Evolutionary conservation across 768 basidiomycete species (phyloP).

Genomic region (Serendipita indica): DNA sequence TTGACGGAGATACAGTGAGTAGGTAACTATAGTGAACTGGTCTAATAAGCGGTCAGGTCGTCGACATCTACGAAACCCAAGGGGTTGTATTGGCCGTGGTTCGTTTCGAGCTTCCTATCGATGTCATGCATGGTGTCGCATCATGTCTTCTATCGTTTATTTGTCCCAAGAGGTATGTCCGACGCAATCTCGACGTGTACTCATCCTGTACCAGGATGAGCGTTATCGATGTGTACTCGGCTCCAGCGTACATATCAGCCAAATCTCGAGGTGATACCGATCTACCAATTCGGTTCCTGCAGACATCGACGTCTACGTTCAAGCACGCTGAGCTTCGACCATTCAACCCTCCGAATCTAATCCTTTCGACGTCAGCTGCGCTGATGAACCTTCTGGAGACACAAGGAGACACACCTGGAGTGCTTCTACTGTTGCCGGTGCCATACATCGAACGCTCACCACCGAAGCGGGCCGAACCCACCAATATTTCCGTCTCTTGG

Average conservation of each 20-base stretch:
- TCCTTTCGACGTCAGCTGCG: not conserved
- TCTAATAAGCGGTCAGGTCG: not conserved
- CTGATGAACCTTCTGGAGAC: not conserved
- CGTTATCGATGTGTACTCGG: slow-evolving; percentile 1
- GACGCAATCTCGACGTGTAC: not conserved
- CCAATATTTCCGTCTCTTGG: not conserved
- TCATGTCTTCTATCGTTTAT: not conserved
- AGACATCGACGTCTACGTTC: not conserved
- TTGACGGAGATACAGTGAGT: not conserved
- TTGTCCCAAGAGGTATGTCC: not conserved
- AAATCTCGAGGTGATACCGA: not conserved
- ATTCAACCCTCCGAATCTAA: not conserved
- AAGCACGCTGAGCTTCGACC: not conserved
- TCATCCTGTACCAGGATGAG: not conserved
- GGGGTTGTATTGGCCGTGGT: not conserved
- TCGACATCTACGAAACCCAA: not conserved
- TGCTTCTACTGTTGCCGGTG: not conserved
- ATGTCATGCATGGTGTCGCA: not conserved
- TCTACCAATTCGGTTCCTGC: not conserved
- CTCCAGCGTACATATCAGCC: not conserved
- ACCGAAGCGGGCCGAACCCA: not conserved
- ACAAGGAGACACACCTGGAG: not conserved
- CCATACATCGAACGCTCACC: not conserved
- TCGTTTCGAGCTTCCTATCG: not conserved
- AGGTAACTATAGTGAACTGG: no score